Percentiles rank a stretch among this genome's conserved stretches.
Evolutionary conservation across 441 rosid species (phyloP).

Genomic region (Pelargonium citronellum): DNA sequence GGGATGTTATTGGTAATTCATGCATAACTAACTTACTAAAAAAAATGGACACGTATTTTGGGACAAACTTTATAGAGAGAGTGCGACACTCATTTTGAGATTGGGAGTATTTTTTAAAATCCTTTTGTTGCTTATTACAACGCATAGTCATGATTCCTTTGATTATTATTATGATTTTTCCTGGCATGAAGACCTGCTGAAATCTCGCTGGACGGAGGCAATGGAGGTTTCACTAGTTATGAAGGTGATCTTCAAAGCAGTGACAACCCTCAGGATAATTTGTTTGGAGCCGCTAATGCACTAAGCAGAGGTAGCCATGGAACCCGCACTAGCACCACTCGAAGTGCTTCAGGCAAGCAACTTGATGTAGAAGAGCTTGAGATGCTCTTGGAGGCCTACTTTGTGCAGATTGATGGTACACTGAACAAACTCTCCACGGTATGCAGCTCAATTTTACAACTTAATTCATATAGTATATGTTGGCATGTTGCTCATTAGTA

Average conservation of each 20-base stretch:
- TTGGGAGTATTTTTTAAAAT: no score
- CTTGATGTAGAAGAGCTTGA: constrained; percentile 79
- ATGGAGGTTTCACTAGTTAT: constrained; percentile 29
- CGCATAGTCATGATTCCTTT: no score
- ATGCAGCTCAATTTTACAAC: no score
- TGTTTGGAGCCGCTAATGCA: constrained; percentile 35
- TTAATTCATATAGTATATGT: no score
- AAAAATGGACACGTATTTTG: no score
- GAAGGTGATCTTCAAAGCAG: no score
- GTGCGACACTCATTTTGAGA: no score
- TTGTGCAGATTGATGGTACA: constrained; percentile 80
- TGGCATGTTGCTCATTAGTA: no score
- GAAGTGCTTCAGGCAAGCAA: constrained; percentile 52
- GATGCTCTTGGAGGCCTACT: constrained; percentile 88
- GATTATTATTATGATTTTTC: no score
- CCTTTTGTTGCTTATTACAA: not conserved
- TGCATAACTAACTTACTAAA: no score
- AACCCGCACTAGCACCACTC: constrained; percentile 50
- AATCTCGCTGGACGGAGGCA: constrained; percentile 30
- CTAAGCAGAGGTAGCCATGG: constrained; percentile 53
- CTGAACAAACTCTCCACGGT: constrained; percentile 77
- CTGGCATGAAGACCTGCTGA: constrained; percentile 44
- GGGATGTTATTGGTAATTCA: no score
- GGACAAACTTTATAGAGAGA: no score
- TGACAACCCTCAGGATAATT: constrained; percentile 40